phyloP scores from a whole-genome alignment of 345 rosid species.

The Salix purpurea region DNA sequence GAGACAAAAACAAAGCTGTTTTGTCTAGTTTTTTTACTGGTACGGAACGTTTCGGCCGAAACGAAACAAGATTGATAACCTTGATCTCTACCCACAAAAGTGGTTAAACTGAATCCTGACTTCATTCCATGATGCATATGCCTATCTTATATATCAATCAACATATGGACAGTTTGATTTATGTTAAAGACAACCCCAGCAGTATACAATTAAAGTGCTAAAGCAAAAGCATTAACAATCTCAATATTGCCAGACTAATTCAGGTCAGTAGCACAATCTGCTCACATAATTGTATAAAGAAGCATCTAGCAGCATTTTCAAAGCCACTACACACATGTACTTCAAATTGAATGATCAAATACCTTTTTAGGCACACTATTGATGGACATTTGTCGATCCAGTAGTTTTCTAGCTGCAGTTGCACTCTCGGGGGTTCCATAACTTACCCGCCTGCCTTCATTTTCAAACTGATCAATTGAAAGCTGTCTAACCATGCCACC shows the following conservation, averaged over 20 bases:
- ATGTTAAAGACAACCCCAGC: background rate
- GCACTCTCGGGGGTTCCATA: conserved; percentile 95
- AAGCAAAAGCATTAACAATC: background rate
- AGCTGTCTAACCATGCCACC: conserved; percentile 98
- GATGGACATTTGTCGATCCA: conserved; percentile 95
- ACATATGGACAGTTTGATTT: background rate
- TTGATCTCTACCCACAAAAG: background rate
- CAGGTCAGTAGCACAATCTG: background rate
- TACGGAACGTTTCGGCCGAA: too few relatives aligned
- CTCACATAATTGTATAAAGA: background rate
- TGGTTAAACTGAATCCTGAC: background rate
- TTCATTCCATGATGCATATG: background rate
- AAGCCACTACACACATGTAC: background rate
- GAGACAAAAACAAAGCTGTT: too few relatives aligned
- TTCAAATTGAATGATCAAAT: conserved; percentile 1
- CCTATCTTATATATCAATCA: background rate
- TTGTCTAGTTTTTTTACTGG: too few relatives aligned
- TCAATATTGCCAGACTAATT: background rate
- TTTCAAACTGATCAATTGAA: conserved; percentile 95
- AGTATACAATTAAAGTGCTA: background rate
- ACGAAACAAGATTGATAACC: too few relatives aligned
- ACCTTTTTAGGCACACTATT: conserved; percentile 96
- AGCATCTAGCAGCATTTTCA: background rate
- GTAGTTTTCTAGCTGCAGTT: conserved; percentile 88
- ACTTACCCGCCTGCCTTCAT: conserved; percentile 94